Evolutionary conservation across 2,329 filamentous ascomycete species (phyloP).

Genomic region (Colletotrichum tamarilloi): DNA sequence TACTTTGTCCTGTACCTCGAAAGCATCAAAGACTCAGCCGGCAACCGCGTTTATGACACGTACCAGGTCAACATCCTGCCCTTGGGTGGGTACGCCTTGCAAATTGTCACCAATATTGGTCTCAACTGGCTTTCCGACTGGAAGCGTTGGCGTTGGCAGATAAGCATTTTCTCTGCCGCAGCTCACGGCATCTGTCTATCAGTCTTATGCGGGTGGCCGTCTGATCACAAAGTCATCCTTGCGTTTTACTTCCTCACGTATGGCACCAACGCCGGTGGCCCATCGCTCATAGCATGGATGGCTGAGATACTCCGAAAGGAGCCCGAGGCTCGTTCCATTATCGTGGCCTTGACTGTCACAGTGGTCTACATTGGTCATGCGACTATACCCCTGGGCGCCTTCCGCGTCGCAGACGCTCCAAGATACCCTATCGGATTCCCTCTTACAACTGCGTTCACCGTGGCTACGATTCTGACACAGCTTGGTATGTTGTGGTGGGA

Average conservation of each 20-base stretch:
- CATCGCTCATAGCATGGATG: conserved; percentile 50
- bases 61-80: conserved; percentile 48
- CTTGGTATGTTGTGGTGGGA: conserved; percentile 47
- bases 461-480: conserved; percentile 45
- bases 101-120: conserved; percentile 48
- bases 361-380: conserved; percentile 52
- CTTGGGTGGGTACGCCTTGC: conserved; percentile 44
- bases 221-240: conserved; percentile 45
- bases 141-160: conserved; percentile 53
- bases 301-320: conserved; percentile 48
- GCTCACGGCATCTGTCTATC: conserved; percentile 45
- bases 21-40: conserved; percentile 41
- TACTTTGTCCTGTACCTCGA: conserved; percentile 49
- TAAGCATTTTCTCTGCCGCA: conserved; percentile 44
- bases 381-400: conserved; percentile 50
- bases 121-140: conserved; percentile 50
- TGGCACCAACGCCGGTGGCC: conserved; percentile 46
- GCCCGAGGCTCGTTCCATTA: conserved; percentile 48
- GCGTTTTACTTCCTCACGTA: conserved; percentile 51
- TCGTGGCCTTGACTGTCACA: conserved; percentile 50
- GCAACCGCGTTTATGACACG: conserved; percentile 42
- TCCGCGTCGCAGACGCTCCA: conserved; percentile 48
- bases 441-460: conserved; percentile 46
- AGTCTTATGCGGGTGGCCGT: conserved; percentile 48
- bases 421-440: conserved; percentile 51